A percentile compares a stretch with the other conserved stretches of the same genome.
These are phyloP conservation scores for Leptomonas seymouri DNA, from an alignment of 208 protist genomes.

Conservation along the genomic window DNA sequence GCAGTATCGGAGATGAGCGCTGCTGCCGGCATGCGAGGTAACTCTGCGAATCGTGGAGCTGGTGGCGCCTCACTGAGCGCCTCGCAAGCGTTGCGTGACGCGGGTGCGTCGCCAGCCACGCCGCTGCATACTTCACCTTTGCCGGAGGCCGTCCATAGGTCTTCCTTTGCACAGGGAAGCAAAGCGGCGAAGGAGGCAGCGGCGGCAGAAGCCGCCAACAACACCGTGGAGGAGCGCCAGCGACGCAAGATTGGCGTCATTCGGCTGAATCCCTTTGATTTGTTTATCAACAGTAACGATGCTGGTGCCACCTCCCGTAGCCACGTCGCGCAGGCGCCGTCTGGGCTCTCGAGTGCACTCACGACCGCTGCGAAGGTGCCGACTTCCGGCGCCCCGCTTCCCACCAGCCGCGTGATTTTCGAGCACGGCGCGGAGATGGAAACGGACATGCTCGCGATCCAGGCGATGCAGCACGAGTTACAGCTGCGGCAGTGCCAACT, in stretches of 20 bases:
- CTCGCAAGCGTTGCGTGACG: background rate
- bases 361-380: background rate
- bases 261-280: conserved; percentile 20
- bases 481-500: conserved; percentile 24
- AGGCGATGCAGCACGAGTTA: conserved; percentile 19
- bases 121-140: conserved; percentile 1
- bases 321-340: background rate
- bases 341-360: background rate
- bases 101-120: background rate
- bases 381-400: conserved; percentile 4
- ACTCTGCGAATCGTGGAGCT: background rate
- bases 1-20: conserved; percentile 6
- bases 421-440: conserved; percentile 20
- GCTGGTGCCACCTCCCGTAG: background rate
- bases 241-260: conserved; percentile 8
- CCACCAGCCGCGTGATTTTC: conserved; percentile 24
- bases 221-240: conserved; percentile 2
- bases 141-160: conserved; percentile 5
- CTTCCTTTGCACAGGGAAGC: background rate
- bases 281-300: background rate
- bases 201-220: background rate
- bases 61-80: background rate
- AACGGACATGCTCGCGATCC: conserved; percentile 12
- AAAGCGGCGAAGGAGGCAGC: background rate
- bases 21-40: background rate